phyloP scores from a whole-genome alignment of 352 stramenopile species.

The Globisporangium middletonii region DNA sequence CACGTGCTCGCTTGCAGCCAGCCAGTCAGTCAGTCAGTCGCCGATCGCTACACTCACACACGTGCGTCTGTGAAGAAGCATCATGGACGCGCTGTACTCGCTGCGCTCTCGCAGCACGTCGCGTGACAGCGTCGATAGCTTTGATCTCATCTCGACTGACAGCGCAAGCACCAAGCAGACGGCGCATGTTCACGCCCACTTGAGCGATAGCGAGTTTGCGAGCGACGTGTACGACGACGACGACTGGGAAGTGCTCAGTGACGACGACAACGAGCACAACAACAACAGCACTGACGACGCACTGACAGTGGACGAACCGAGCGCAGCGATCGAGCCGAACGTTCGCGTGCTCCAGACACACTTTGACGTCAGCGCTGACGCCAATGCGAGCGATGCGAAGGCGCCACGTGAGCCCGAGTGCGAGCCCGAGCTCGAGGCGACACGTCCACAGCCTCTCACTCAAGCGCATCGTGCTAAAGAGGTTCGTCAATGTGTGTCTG shows the following conservation, averaged over 20 bases:
- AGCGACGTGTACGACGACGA: conserved; percentile 6
- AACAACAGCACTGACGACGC: neutral
- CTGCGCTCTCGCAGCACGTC: conserved; percentile 16
- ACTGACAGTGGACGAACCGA: neutral
- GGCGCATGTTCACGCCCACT: neutral
- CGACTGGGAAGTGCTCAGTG: conserved; percentile 46
- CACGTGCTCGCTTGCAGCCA: neutral
- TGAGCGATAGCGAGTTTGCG: conserved; percentile 12
- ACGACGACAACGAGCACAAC: neutral
- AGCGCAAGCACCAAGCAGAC: conserved; percentile 12
- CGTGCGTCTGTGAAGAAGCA: neutral
- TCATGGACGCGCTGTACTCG: conserved; percentile 11
- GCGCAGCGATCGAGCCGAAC: conserved; percentile 9
- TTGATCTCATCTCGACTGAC: conserved; percentile 22
- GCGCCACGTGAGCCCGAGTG: neutral
- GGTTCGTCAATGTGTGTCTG: conserved; percentile 7
- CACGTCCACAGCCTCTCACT: conserved; percentile 7
- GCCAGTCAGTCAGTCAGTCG: neutral
- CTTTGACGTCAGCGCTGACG: neutral
- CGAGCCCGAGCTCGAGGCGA: conserved; percentile 3
- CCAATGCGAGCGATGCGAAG: too few species aligned
- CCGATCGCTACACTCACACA: neutral
- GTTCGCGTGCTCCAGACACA: conserved; percentile 5
- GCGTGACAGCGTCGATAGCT: conserved; percentile 28
- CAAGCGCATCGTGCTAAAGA: conserved; percentile 28